Evolutionary conservation across 495 filamentous ascomycete genomes (phyloP).

Genomic region (Xylaria scruposa): DNA sequence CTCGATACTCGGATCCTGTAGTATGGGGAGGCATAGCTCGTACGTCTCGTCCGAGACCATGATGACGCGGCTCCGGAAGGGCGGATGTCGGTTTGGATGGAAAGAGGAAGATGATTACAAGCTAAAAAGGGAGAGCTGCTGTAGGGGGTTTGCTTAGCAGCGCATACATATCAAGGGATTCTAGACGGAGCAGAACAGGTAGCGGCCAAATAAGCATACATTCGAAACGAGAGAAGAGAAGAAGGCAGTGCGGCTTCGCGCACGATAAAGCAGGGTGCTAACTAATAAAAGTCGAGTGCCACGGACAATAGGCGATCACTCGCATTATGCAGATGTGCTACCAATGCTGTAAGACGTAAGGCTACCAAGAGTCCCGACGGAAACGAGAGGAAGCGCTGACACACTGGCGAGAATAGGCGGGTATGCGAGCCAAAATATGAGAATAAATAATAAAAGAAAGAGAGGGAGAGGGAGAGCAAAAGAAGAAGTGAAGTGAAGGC

Average conservation of each 20-base stretch:
- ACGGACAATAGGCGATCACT: slow-evolving; percentile 43
- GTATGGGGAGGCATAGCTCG: slow-evolving; percentile 86
- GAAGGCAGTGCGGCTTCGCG: slow-evolving; percentile 22
- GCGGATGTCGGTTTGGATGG: slow-evolving; percentile 10
- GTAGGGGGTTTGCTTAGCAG: slow-evolving; percentile 21
- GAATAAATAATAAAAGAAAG: too few species aligned
- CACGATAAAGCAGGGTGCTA: slow-evolving; percentile 30
- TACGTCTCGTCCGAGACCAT: slow-evolving; percentile 95
- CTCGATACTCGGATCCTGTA: slow-evolving; percentile 80
- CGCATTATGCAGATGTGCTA: slow-evolving; percentile 46
- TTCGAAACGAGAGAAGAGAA: slow-evolving; percentile 24
- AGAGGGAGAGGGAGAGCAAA: not conserved
- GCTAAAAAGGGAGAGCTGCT: slow-evolving; percentile 5
- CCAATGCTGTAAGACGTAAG: slow-evolving; percentile 41
- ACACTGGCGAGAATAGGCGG: slow-evolving; percentile 28
- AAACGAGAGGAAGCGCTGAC: slow-evolving; percentile 31
- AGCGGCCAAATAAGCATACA: slow-evolving; percentile 28
- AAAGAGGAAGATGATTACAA: not conserved
- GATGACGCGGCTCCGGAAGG: slow-evolving; percentile 38
- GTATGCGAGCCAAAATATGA: not conserved
- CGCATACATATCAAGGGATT: slow-evolving; percentile 25
- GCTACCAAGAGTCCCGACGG: slow-evolving; percentile 31
- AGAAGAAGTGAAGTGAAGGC: not conserved
- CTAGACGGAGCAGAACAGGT: not conserved
- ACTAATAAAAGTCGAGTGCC: slow-evolving; percentile 45